Evolutionary conservation across 2,329 filamentous ascomycete species (phyloP).

Genomic region (Neofusicoccum sp.): DNA sequence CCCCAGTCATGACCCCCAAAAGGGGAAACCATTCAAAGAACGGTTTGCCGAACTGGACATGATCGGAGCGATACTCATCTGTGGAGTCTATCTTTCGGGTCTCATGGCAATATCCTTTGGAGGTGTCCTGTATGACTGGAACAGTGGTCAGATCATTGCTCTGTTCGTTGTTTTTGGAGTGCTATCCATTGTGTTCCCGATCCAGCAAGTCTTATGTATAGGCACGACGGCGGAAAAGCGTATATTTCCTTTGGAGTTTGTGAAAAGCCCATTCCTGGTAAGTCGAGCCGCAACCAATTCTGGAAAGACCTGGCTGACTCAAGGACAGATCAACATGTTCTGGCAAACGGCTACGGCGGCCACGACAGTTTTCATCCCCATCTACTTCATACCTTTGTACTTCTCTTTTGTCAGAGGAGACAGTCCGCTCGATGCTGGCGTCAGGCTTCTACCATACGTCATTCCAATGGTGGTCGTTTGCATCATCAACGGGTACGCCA

Average conservation of each 20-base stretch:
- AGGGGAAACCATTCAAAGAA: neutral
- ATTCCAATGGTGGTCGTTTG: constrained; percentile 21
- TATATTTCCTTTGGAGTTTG: too few species aligned
- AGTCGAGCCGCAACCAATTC: too few species aligned
- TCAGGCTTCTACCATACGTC: neutral
- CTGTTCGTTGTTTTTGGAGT: constrained; percentile 50
- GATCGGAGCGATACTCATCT: constrained; percentile 17
- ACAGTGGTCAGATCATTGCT: constrained; percentile 43
- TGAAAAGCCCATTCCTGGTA: too few species aligned
- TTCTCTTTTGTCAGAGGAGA: constrained; percentile 9
- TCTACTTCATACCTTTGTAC: constrained; percentile 33
- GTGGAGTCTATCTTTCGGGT: constrained; percentile 25
- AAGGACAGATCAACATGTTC: neutral
- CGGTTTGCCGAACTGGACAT: neutral
- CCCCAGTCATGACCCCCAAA: constrained; percentile 10
- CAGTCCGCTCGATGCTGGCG: neutral
- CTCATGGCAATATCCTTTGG: constrained; percentile 53
- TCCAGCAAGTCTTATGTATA: too few species aligned
- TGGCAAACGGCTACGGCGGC: neutral
- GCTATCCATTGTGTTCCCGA: constrained; percentile 31
- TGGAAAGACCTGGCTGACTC: neutral
- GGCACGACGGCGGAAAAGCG: too few species aligned
- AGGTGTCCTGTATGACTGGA: constrained; percentile 51
- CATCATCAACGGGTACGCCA: constrained; percentile 39
- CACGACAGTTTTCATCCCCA: constrained; percentile 33